Conservation (phyloP, 179 eudicot species). For the Camellia oleifera region DNA sequence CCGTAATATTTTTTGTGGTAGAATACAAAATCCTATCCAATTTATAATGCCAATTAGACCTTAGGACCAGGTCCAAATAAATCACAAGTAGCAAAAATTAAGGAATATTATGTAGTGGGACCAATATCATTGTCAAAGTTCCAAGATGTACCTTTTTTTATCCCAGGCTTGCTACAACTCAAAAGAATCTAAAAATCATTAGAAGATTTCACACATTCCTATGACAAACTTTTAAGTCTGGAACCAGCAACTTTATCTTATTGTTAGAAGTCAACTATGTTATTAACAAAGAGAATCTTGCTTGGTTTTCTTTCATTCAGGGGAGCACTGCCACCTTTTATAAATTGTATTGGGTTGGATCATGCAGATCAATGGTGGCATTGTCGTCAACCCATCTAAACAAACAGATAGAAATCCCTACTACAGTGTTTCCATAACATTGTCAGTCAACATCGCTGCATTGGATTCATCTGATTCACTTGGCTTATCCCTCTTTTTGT, state of each 20-base stretch:
- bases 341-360: not conserved
- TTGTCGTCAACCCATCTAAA: not conserved
- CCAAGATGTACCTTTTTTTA: not conserved
- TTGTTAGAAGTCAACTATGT: not conserved
- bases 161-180: not conserved
- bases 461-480: not conserved
- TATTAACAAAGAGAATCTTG: not conserved
- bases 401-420: not conserved
- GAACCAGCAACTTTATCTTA: not conserved
- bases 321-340: not conserved
- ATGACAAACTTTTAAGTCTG: not conserved
- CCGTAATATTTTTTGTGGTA: too few relatives aligned
- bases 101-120: constrained; percentile 3
- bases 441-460: not conserved
- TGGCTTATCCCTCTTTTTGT: not conserved
- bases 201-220: not conserved
- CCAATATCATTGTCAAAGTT: not conserved
- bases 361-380: not conserved
- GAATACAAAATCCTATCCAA: not conserved
- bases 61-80: not conserved
- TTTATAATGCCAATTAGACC: not conserved
- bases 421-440: not conserved
- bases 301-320: not conserved
- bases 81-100: not conserved
- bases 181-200: not conserved